Conservation (phyloP, 2,329 filamentous ascomycete genomes). For the Aureobasidium vineae region DNA sequence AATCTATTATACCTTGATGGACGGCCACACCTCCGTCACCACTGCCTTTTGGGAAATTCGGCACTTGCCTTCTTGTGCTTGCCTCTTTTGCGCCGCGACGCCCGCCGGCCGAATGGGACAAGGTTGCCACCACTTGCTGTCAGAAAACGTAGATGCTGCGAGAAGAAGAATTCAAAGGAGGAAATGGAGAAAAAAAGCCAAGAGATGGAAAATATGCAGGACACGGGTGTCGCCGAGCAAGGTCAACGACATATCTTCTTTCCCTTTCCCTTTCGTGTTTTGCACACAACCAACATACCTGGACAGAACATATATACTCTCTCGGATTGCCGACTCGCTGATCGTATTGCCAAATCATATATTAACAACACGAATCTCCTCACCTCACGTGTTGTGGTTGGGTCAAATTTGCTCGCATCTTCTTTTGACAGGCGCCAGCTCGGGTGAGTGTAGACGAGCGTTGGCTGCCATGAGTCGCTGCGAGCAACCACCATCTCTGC, state of each 20-base stretch:
- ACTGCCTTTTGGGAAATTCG: background rate
- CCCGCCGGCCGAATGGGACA: background rate
- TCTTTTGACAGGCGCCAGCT: background rate
- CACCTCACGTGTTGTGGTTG: background rate
- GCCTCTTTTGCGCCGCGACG: background rate
- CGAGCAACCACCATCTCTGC: background rate
- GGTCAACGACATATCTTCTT: slow-evolving; percentile 5
- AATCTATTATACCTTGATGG: slow-evolving; percentile 4
- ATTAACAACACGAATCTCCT: background rate
- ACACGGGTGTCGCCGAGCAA: background rate
- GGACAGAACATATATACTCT: background rate
- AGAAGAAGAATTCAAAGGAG: background rate
- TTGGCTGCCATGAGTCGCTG: background rate
- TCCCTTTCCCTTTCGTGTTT: background rate
- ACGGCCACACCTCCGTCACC: background rate
- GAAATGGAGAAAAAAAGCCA: background rate
- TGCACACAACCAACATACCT: background rate
- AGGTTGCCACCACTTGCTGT: background rate
- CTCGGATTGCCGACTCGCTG: background rate
- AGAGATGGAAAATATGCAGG: slow-evolving; percentile 3
- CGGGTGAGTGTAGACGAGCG: slow-evolving; percentile 8
- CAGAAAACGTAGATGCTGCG: slow-evolving; percentile 23
- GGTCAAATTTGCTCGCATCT: background rate
- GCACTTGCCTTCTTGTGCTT: background rate
- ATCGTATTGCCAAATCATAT: background rate